Evolutionary conservation across 331 rosid genomes (phyloP), one percentile per base, ranked within the genome.

Genomic region (Dryas integrifolia): DNA sequence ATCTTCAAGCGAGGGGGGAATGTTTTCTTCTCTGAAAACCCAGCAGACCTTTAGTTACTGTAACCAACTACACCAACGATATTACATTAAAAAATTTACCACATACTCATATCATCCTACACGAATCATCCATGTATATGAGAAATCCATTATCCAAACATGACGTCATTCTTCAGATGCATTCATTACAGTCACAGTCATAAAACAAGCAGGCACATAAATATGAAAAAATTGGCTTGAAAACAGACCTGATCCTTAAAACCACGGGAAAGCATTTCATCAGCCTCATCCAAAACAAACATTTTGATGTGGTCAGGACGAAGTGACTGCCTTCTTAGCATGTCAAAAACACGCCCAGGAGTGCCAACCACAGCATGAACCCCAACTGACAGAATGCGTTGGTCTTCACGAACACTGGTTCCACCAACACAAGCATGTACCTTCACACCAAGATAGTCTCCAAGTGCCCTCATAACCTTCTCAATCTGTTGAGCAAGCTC

Each of bases 371-470:
- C 90, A 72, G 84, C 96, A 79, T 89, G 96, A 75, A 89, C 96
- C 62, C 92, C 96, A n/a, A 84, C 82, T 0, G 90, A 76, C 51
- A 89, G 80, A 60, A 87, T 89, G 6, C 96, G 92, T 47, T 89
- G 92, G 76, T 89, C 96, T 58, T 89, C 92, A 50, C 92, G 92
- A 55, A 89, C 90, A 77, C 85, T 87, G 21, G 92, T 90, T 57
- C 93, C 96, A 77, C 96, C 93, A 62, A 90, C 96, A 83, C 96
- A 90, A 2, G 93, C 93, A 83, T 90, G 96, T 16, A 90, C 93
- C 81, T 75, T 90, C 18, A 90, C 91, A 75, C 96, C 91, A 9
- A 88, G 91, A 70, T 87, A 90, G 68, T 90, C 96, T 63, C 92
- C 96, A 65, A 90, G 96, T 2, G 96, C 96, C 43, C 96, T 87